Percentiles rank a stretch among this genome's conserved stretches.
These are phyloP conservation scores for Penstemon davidsonii DNA, from an alignment of 257 asterid species.

Conservation along the genomic window DNA sequence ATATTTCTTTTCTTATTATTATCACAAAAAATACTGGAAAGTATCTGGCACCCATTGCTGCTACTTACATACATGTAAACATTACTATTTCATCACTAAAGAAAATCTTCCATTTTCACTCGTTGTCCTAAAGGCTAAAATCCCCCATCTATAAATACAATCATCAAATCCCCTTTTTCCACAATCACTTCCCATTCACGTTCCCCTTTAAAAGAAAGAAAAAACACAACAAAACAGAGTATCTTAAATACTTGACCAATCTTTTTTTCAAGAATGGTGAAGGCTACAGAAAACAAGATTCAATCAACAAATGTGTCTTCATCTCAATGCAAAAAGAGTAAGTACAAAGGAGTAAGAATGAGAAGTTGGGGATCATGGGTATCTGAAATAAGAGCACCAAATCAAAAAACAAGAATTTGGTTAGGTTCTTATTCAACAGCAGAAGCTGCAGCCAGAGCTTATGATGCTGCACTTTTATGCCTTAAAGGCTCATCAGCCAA, in stretches of 20 bases:
- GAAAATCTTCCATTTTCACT: conserved; percentile 7
- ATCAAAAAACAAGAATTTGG: conserved; percentile 93
- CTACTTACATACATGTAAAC: conserved; percentile 31
- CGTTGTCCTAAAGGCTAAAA: background rate
- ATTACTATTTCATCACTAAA: conserved; percentile 46
- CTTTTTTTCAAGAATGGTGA: conserved; percentile 50
- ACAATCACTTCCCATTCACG: conserved; percentile 27
- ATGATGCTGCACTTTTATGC: conserved; percentile 84
- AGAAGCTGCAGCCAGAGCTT: conserved; percentile 98
- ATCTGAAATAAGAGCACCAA: conserved; percentile 91
- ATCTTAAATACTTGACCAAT: background rate
- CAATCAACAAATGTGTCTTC: conserved; percentile 25
- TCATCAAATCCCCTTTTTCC: conserved; percentile 17
- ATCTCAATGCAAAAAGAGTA: conserved; percentile 46
- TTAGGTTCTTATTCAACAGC: conserved; percentile 90
- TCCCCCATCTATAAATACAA: conserved; percentile 37
- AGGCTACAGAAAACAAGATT: conserved; percentile 37
- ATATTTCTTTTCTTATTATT: background rate
- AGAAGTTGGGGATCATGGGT: conserved; percentile 56
- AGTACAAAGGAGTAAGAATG: conserved; percentile 96
- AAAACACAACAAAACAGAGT: background rate
- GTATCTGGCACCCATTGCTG: conserved; percentile 64
- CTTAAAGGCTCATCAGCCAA: conserved; percentile 71
- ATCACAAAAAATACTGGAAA: conserved; percentile 39
- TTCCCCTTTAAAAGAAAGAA: background rate